Evolutionary conservation across 441 rosid species (phyloP).

Genomic region (Jatropha podagrica): DNA sequence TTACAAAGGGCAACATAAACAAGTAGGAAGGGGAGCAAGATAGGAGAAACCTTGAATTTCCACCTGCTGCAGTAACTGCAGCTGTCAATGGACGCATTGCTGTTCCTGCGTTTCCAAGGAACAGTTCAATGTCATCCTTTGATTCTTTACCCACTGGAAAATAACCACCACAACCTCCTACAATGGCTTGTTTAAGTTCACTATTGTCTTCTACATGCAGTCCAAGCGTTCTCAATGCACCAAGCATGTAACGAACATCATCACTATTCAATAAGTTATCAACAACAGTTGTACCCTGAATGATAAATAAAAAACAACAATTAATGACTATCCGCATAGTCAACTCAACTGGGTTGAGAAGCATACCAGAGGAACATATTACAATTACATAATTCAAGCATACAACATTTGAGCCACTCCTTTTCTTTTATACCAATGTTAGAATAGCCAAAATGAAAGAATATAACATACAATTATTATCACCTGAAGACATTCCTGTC

Average conservation of each 20-base stretch:
- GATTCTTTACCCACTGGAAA: constrained; percentile 69
- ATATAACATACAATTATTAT: neutral
- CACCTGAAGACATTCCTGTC: neutral
- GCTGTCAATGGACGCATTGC: constrained; percentile 99
- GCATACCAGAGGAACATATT: neutral
- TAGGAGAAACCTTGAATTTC: constrained; percentile 65
- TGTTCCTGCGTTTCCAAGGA: constrained; percentile 96
- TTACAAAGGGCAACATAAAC: constrained; percentile 2
- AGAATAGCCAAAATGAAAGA: neutral
- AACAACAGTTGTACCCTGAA: constrained; percentile 82
- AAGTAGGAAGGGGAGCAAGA: neutral
- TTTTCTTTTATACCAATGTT: neutral
- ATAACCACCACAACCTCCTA: constrained; percentile 84
- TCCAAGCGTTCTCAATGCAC: constrained; percentile 76
- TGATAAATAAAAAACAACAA: neutral
- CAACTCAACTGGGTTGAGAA: neutral
- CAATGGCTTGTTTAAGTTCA: constrained; percentile 59
- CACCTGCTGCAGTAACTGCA: constrained; percentile 94
- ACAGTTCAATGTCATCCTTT: constrained; percentile 63
- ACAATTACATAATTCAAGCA: neutral
- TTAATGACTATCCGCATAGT: neutral
- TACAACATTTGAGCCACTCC: neutral
- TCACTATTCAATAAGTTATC: constrained; percentile 93
- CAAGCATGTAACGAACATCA: constrained; percentile 90
- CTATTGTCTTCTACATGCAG: constrained; percentile 58